These are phyloP conservation scores for Ceratocystis smalleyi DNA, from an alignment of 2,329 filamentous ascomycete genomes.

Conservation along the genomic window DNA sequence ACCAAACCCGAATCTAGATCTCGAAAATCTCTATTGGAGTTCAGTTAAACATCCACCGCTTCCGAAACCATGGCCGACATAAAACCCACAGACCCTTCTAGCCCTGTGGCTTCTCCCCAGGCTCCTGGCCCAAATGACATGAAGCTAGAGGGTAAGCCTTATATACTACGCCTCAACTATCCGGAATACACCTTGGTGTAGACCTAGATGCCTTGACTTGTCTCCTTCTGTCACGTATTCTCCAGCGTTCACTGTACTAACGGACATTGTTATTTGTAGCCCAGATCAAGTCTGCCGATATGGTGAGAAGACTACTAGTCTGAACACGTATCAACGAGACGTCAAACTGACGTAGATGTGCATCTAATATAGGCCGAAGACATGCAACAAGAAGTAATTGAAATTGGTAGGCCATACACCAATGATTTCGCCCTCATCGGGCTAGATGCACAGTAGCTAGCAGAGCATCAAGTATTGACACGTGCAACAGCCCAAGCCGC, in stretches of 20 bases:
- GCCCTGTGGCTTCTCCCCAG: constrained; percentile 7
- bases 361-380: constrained; percentile 58
- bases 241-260: not conserved
- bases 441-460: not conserved
- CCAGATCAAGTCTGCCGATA: constrained; percentile 95
- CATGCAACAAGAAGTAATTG: constrained; percentile 90
- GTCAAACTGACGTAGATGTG: not conserved
- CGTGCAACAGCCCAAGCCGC: constrained; percentile 40
- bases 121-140: constrained; percentile 14
- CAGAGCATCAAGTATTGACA: constrained; percentile 16
- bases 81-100: constrained; percentile 13
- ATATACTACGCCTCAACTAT: not conserved
- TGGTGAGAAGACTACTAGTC: constrained; percentile 45
- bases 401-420: constrained; percentile 59
- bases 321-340: not conserved
- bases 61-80: constrained; percentile 11
- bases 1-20: not conserved
- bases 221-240: too few species aligned
- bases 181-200: too few species aligned
- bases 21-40: not conserved
- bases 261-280: constrained; percentile 35
- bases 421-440: too few species aligned
- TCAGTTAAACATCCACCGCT: not conserved
- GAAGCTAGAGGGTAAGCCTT: constrained; percentile 14
- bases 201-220: too few species aligned